Base-by-base conservation (phyloP, 352 stramenopile species). In the Phytophthora hibernalis region DNA sequence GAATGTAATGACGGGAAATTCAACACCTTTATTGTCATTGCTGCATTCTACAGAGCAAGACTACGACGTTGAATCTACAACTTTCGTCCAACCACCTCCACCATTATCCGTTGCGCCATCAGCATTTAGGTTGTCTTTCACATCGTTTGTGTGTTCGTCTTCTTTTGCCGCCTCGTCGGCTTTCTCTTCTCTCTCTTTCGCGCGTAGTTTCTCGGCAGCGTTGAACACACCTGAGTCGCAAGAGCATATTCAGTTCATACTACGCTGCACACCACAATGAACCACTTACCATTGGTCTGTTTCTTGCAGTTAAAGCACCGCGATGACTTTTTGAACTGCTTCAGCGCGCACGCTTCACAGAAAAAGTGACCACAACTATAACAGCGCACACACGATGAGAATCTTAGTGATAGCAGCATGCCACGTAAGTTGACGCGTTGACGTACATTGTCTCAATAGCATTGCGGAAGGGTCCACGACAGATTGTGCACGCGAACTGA, bases 401-500 rank as follows among this genome's bases (percentile, higher is more conserved):
- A 15, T 15, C n/a, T 26, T 28, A 15, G 5, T 47, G 9, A 26
- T 21, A 45, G 5, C 37, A 43, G 37, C 16, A 43, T 38, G 8
- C 31, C 15, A 3, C 16, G 21, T 7, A 43, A 5, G 15, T 20
- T 43, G 5, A 26, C 5, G 5, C 40, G 9, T 47, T 44, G 16
- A 76, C 78, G 38, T 76, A 90, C 73, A 77, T 82, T 9, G 97
- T 99, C 21, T 98, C 92, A 4, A 99, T 83, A 11, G 97, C 96
- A 66, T 99, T 94, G 10, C 60, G 79, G 66, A 99, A 99, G 1
- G 83, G 79, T 13, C 91, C 57, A 37, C 96, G 85, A 74, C 97
- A 99, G 44, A 99, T 94, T 53, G 96, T 93, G 76, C 98, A 99
- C 2, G 96, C 97, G 81, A 99, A 99, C 65, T 96, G 87, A 48